Base-by-base conservation (phyloP, 768 basidiomycete genomes). In the Leucosporidium creatinivorum region DNA sequence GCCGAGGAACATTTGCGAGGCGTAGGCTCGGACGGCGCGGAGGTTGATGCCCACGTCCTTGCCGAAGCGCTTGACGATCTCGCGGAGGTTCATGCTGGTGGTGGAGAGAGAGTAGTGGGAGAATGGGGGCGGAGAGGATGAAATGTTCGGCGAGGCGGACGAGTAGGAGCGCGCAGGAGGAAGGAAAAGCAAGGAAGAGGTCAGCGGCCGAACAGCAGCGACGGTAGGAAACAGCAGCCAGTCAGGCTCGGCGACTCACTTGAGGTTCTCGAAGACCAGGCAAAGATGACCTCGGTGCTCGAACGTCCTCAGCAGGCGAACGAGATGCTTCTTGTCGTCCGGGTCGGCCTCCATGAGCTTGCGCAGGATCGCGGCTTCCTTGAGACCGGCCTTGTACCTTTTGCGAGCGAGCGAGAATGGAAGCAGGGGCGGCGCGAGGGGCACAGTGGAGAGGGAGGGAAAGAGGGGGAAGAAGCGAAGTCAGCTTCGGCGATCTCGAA, bases 271-370 rank as follows among this genome's bases (percentile, higher is more conserved):
- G 63, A 97, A 97, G 18, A 99, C 96, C 47, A 99, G 81, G 75
- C 96, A 99, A 17, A 97, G 80, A 78, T 99, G 96, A 0, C 94
- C 93, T 47, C 93, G 88, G 77, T 98, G 94, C 77, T 99, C 96
- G 78, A 99, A 99, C 1, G 90, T 93, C 63, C 90, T 81, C 72
- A 94, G 89, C 55, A 98, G 81, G n/a, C 93, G 85, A 23, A 98
- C 87, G 44, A 98, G 80, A 77, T 98, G 96, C 76, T 94, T 94
- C 81, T 92, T 97, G 79, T 98, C 94, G 25, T 94, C 92, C 12
- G 90, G 91, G 78, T 98, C 96, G 13, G 91, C 88, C 72, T 89
- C 87, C 66, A 81, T 85, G 39, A 98, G 81, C 76, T 90, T 93
- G 71, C 87, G 85, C 50, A 99, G 81, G 55, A 98, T 96, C 74